Evolutionary conservation across 1,284 basidiomycete species (phyloP).

Genomic region (Apiotrichum sp.): DNA sequence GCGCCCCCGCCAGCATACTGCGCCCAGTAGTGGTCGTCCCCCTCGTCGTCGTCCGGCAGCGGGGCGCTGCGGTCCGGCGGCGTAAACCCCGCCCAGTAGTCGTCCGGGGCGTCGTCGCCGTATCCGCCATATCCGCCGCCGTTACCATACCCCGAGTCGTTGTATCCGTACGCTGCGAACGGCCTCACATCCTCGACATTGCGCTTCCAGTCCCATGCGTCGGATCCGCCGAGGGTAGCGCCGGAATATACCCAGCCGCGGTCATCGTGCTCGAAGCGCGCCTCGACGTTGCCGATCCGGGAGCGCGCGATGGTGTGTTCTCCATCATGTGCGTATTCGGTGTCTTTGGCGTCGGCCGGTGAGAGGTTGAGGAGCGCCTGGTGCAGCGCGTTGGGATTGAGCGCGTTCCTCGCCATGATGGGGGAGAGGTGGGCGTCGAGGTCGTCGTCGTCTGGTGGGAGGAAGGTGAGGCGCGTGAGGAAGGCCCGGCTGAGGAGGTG

Average conservation of each 20-base stretch:
- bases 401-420: constrained; percentile 5
- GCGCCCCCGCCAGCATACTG: constrained; percentile 24
- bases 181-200: constrained; percentile 21
- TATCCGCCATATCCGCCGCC: constrained; percentile 1
- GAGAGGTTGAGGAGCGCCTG: constrained; percentile 23
- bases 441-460: constrained; percentile 31
- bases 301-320: constrained; percentile 11
- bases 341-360: constrained; percentile 21
- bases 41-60: constrained; percentile 8
- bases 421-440: constrained; percentile 38
- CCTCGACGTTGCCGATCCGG: constrained; percentile 7
- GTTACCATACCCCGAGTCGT: neutral
- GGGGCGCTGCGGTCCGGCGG: constrained; percentile 9
- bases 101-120: constrained; percentile 11
- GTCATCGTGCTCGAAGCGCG: constrained; percentile 14
- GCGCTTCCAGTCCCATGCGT: constrained; percentile 24
- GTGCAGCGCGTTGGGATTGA: constrained; percentile 8
- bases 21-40: constrained; percentile 40
- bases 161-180: constrained; percentile 9
- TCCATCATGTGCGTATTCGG: constrained; percentile 18
- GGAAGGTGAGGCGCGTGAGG: constrained; percentile 36
- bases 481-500: constrained; percentile 30
- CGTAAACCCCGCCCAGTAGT: constrained; percentile 33
- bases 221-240: constrained; percentile 1
- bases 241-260: constrained; percentile 36